A percentile compares a stretch with the other conserved stretches of the same genome.
These are phyloP conservation scores for Alternaria brassicicola DNA, from an alignment of 2,329 filamentous ascomycete genomes.

Conservation along the genomic window DNA sequence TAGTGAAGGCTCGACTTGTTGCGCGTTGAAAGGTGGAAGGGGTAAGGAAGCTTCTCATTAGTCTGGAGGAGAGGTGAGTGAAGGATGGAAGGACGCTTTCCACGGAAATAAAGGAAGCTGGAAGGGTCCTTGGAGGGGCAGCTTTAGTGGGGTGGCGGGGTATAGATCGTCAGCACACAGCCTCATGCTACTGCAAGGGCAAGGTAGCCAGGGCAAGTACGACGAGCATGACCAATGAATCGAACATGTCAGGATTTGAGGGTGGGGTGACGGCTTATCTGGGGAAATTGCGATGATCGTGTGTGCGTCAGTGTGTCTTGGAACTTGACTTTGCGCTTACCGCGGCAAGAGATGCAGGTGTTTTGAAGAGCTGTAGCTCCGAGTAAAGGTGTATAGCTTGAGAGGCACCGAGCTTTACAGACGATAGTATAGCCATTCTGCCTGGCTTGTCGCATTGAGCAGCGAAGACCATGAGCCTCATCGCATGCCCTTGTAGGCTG, in stretches of 20 bases:
- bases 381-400: not conserved
- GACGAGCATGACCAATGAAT: slow-evolving; percentile 14
- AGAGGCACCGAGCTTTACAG: not conserved
- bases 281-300: slow-evolving; percentile 21
- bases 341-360: not conserved
- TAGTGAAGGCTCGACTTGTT: slow-evolving; percentile 19
- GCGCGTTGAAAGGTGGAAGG: slow-evolving; percentile 9
- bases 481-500: not conserved
- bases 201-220: slow-evolving; percentile 12
- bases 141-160: slow-evolving; percentile 20
- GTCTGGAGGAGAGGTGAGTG: slow-evolving; percentile 10
- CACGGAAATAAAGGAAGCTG: slow-evolving; percentile 1
- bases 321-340: not conserved
- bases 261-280: not conserved
- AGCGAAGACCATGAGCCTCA: not conserved
- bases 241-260: slow-evolving; percentile 4
- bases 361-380: not conserved
- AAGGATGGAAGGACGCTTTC: slow-evolving; percentile 6
- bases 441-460: not conserved
- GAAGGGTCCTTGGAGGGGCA: slow-evolving; percentile 11
- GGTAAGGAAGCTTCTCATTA: slow-evolving; percentile 20
- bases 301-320: slow-evolving; percentile 7
- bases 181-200: slow-evolving; percentile 24
- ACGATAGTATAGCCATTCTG: not conserved
- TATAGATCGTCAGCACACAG: slow-evolving; percentile 22